Evolutionary conservation across 2,329 filamentous ascomycete genomes (phyloP), one percentile per base, ranked within the genome.

Genomic region (Chaetomium globosum): DNA sequence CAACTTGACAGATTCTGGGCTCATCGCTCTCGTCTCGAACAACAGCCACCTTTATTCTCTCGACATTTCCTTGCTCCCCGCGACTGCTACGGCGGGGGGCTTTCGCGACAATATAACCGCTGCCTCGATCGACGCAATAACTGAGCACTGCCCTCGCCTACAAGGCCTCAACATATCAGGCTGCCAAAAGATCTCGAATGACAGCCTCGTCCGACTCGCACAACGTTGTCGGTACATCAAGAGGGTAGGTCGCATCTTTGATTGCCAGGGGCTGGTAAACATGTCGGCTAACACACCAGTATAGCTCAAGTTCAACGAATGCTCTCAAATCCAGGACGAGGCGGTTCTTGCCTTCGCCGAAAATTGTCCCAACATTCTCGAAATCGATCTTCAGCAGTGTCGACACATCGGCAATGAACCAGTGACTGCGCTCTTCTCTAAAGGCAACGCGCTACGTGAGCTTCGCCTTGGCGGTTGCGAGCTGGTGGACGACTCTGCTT

Each of bases 351-450:
- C 93, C 3, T 96, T 99, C 75, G 94, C 95, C 6, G 83, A 88
- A 54, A 87, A 96, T 77, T 97, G 94, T 75, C 91, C 89, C 13
- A 94, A 97, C 70, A 93, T 99, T 36, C 88, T 99, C 68, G 95
- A 99, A 77, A 97, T 99, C 67, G 95, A 99, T 75, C 85, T 99
- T 16, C 91, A 97, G 71, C 90, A 92, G 71, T 96, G 95, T 80
- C 84, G 82, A 62, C 84, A 88, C 54, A 87, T 99, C 70, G 91
- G 91, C 68, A 95, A 96, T 74, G 85, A 88, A 28, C 92, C 95
- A 0, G 85, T 99, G 57, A 94, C 91, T 0, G 86, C 89, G 2
- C 85, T 99, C 16, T 83, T 99, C 57, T 84, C 86, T 26, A 89
- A 90, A 70, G 90, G 93, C 30, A 87, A 87, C 59, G 89, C 93